Evolutionary conservation across 768 basidiomycete genomes (phyloP), one percentile per base, ranked within the genome.

Genomic region (Nevesoporus exiguus): DNA sequence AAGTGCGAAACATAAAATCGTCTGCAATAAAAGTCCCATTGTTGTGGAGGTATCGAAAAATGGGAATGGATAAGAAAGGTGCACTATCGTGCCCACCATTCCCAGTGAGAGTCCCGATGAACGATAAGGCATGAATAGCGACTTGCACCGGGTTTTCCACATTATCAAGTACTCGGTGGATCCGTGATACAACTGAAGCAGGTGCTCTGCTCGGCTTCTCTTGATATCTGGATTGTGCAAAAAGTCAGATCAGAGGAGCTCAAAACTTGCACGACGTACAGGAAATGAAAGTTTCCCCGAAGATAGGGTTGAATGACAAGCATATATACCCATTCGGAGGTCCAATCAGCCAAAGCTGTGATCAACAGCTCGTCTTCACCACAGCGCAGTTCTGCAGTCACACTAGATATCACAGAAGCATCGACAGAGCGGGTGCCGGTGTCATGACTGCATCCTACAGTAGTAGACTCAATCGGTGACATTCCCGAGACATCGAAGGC

Each of bases 1-100:
- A 74, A 15, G 65, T 57, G 27, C 63, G 69, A 49, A 73, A 59
- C 71, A 74, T 62, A 40, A 73, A 71, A 13, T 72, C 72, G 47
- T 73, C 71, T 13, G 58, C 61, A 33, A 61, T 44, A 25, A 55
- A 56, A 8, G 62, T 51, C 19, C 73, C 68, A 29, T 66, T 64
- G 45, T 62, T 58, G 47, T 61, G 59, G 25, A 74, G 58, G 54
- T 63, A 66, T 48, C 63, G 64, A 27, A 73, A 68, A 31, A 68
- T 55, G 22, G 68, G 64, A 22, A 68, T 25, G 5, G 66, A 64
- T 30, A 66, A 52, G 51, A 74, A 73, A 51, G 62, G 44, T 6
- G 34, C 29, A 47, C 63, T 58, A 11, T 56, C 47, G 17, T 58
- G 52, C 14, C 47, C 47, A 9, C 51, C 56, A 19, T 56, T 61